Evolutionary conservation across 140 eudicot species (phyloP).

Genomic region (Oenanthe javanica): DNA sequence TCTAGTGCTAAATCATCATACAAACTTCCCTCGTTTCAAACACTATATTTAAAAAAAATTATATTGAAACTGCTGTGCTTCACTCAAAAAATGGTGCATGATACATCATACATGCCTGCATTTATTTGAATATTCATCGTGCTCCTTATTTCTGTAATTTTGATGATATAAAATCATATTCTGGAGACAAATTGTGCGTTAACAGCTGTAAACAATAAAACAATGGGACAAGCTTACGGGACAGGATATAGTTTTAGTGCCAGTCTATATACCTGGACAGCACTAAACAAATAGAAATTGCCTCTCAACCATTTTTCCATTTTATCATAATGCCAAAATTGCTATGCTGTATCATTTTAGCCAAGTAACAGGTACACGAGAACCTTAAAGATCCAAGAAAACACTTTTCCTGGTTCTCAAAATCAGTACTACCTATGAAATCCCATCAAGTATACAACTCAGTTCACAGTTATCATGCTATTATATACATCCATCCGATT

Average conservation of each 20-base stretch:
- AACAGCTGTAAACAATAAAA: background rate
- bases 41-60: too few relatives aligned
- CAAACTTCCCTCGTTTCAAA: too few relatives aligned
- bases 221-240: too few relatives aligned
- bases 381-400: background rate
- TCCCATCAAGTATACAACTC: conserved; percentile 11
- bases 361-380: background rate
- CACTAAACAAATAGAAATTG: background rate
- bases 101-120: too few relatives aligned
- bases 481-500: conserved; percentile 19
- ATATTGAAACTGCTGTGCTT: too few relatives aligned
- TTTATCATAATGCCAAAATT: background rate
- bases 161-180: background rate
- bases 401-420: background rate
- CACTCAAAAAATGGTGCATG: background rate
- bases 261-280: too few relatives aligned
- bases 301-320: background rate
- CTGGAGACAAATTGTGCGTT: background rate
- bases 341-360: background rate
- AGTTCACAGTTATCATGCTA: background rate
- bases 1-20: too few relatives aligned
- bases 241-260: too few relatives aligned
- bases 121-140: background rate
- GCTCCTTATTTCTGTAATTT: background rate
- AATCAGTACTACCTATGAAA: background rate